Conservation (phyloP, 2,329 filamentous ascomycete genomes). For the Phaeosphaeria sp. region DNA sequence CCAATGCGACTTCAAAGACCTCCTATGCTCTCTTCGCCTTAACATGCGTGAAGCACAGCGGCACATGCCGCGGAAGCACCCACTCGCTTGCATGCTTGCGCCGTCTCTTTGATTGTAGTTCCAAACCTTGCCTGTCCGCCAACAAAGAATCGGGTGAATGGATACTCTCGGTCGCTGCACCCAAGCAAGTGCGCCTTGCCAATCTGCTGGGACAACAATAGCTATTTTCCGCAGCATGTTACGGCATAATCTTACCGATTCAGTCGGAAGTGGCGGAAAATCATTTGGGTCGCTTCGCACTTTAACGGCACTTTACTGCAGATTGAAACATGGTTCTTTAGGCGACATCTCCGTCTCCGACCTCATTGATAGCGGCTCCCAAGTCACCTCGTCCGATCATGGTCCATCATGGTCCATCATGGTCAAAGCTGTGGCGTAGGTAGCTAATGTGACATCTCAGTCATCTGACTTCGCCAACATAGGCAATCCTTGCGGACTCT, state of each 20-base stretch:
- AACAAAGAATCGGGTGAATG: neutral
- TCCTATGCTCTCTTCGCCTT: slow-evolving; percentile 1
- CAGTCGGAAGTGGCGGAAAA: neutral
- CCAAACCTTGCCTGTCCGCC: too few relatives aligned
- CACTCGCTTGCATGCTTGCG: neutral
- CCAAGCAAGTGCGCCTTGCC: neutral
- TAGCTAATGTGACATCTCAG: neutral
- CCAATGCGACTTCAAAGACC: neutral
- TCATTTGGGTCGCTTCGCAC: neutral
- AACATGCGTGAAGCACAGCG: neutral
- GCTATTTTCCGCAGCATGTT: neutral
- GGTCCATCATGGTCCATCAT: neutral
- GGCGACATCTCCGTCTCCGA: neutral
- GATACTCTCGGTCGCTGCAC: neutral
- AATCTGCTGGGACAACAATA: neutral
- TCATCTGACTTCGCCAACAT: neutral
- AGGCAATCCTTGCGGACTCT: neutral
- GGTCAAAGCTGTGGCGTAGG: neutral
- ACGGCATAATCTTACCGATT: neutral
- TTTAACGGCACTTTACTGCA: neutral
- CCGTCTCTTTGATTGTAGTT: neutral
- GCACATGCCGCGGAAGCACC: neutral
- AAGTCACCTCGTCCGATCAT: neutral
- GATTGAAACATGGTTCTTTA: neutral
- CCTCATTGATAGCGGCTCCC: neutral